Evolutionary conservation across 1,284 basidiomycete genomes (phyloP), one percentile per base, ranked within the genome.

Genomic region (Rhodotorula sp.): DNA sequence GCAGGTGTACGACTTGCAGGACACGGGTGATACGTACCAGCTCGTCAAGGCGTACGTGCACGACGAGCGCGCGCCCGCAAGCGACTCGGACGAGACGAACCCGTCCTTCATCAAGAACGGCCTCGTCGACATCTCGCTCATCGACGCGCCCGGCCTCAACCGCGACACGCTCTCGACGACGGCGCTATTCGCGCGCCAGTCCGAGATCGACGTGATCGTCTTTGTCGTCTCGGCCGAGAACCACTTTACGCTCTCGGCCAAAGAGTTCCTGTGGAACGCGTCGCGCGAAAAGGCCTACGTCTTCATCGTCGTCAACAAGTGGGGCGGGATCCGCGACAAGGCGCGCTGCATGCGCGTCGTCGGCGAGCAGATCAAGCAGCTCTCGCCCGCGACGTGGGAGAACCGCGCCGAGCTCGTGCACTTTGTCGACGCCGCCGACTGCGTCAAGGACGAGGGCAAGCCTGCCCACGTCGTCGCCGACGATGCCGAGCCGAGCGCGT

Each of bases 241-340:
- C 82, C 96, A 99, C 85, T 97, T 99, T 81, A 99, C 97, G 0
- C 86, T 97, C 12, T 96, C 93, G 0, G 92, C 93, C 14, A 92
- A 91, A 80, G 95, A 99, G 82, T 99, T 99, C 85, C 86, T 99
- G 57, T 88, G 85, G 85, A 93, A 89, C 78, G 95, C 97, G 2
- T 91, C 91, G 82, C 91, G 94, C 80, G 97, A 99, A 84, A 99
- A 99, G 85, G 93, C 96, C 0, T 97, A 97, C 81, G 85, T 99
- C 52, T 99, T 99, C 84, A 91, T 99, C 79, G 97, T 99, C 61
- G 96, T 99, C 80, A 99, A 99, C 87, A 95, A 97, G 82, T 99
- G 90, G 81, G 94, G 94, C 79, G 90, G 92, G 80, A 97, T 99
- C 83, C 87, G 88, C 80, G 92, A 98, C 86, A 97, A 98, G 85